phyloP scores from a whole-genome alignment of 768 basidiomycete species.

The Porpolomopsis calyptriformis region DNA sequence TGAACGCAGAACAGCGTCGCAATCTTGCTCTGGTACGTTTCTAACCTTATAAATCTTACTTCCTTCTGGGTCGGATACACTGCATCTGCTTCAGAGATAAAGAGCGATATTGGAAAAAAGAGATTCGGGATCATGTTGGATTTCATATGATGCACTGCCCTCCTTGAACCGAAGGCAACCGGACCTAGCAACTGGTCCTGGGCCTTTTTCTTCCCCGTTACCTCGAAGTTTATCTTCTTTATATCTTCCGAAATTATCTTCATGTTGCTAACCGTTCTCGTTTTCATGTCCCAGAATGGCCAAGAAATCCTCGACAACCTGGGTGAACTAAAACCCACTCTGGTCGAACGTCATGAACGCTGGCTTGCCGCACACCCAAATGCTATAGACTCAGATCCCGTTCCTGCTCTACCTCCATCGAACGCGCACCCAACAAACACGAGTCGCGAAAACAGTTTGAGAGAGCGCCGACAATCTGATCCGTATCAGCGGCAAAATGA shows the following conservation, averaged over 20 bases:
- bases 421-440: neutral
- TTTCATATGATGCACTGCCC: too few relatives aligned
- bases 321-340: constrained; percentile 48
- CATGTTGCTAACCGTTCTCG: constrained; percentile 10
- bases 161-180: too few relatives aligned
- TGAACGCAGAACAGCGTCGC: constrained; percentile 48
- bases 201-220: too few relatives aligned
- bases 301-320: constrained; percentile 63
- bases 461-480: neutral
- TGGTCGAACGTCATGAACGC: constrained; percentile 54
- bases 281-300: constrained; percentile 45
- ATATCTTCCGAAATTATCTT: neutral
- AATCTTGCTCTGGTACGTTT: constrained; percentile 61
- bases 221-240: neutral
- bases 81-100: neutral
- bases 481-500: neutral
- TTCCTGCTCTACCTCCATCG: constrained; percentile 9
- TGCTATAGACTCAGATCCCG: constrained; percentile 19
- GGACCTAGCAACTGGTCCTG: too few relatives aligned
- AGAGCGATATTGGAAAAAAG: neutral
- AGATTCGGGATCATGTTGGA: too few relatives aligned
- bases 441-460: constrained; percentile 5
- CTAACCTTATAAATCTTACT: constrained; percentile 6
- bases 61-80: neutral
- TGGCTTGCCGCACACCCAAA: constrained; percentile 42